A percentile compares a stretch with the other conserved stretches of the same genome.
Conservation (phyloP, 192 early-diverging fungal genomes). For the Coemansia sp. region DNA sequence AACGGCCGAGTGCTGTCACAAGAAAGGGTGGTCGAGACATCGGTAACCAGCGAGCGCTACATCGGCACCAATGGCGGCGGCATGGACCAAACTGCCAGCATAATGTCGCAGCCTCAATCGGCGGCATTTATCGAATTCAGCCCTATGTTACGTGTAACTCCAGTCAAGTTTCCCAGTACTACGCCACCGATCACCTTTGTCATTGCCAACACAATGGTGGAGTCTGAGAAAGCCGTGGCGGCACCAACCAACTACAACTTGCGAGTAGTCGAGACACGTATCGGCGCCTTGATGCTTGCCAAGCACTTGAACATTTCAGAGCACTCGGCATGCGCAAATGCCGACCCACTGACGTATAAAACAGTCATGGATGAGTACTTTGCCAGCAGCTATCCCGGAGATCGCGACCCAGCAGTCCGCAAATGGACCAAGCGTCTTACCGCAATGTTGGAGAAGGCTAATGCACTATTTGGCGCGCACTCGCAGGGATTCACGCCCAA, state of each 20-base stretch:
- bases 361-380: conserved; percentile 49
- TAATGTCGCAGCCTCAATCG: conserved; percentile 71
- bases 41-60: conserved; percentile 82
- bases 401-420: conserved; percentile 9
- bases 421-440: conserved; percentile 38
- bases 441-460: conserved; percentile 21
- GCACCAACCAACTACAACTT: conserved; percentile 91
- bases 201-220: conserved; percentile 87
- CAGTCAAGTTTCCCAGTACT: conserved; percentile 66
- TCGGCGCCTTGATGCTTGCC: conserved; percentile 72
- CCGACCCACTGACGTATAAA: conserved; percentile 59
- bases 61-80: conserved; percentile 69
- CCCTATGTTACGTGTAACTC: conserved; percentile 67
- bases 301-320: conserved; percentile 51
- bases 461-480: conserved; percentile 17
- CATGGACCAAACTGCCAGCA: conserved; percentile 95
- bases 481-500: conserved; percentile 39
- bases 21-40: conserved; percentile 58
- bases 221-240: conserved; percentile 84
- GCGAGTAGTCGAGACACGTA: conserved; percentile 88
- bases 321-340: conserved; percentile 46
- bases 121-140: conserved; percentile 83
- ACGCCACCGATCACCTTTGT: conserved; percentile 68
- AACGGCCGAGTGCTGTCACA: conserved; percentile 15
- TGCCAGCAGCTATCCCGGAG: neutral